These are phyloP conservation scores for Boletus coccyginus DNA, from an alignment of 768 basidiomycete genomes.

Conservation along the genomic window DNA sequence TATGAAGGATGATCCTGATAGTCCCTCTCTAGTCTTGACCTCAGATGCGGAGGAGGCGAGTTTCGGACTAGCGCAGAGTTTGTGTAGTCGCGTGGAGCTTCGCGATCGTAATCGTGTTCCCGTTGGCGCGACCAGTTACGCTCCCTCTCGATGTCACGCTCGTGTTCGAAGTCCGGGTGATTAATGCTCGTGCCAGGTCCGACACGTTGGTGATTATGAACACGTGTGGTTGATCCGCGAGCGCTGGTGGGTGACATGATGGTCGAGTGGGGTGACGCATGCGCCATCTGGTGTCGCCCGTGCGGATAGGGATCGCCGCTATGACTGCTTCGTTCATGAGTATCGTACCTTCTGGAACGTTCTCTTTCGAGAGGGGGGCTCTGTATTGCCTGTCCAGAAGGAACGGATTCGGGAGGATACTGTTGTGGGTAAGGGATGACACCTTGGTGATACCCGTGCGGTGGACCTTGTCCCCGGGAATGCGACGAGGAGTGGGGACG, in stretches of 20 bases:
- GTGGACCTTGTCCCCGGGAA: slow-evolving; percentile 43
- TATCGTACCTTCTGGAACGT: slow-evolving; percentile 48
- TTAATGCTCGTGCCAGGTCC: slow-evolving; percentile 60
- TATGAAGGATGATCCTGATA: slow-evolving; percentile 30
- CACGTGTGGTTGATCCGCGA: slow-evolving; percentile 38
- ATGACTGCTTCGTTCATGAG: slow-evolving; percentile 38
- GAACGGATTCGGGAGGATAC: slow-evolving; percentile 44
- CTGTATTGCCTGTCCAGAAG: slow-evolving; percentile 45
- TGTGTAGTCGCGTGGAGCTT: slow-evolving; percentile 32
- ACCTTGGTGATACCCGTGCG: slow-evolving; percentile 33
- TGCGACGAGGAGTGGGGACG: slow-evolving; percentile 52
- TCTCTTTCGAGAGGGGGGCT: slow-evolving; percentile 49
- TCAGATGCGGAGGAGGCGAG: slow-evolving; percentile 40
- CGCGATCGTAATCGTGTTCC: slow-evolving; percentile 44
- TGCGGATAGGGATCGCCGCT: slow-evolving; percentile 35
- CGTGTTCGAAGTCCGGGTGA: slow-evolving; percentile 33
- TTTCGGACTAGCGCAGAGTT: slow-evolving; percentile 33
- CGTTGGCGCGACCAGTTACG: slow-evolving; percentile 34
- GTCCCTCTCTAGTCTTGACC: slow-evolving; percentile 36
- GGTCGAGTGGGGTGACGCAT: slow-evolving; percentile 34
- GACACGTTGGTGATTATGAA: slow-evolving; percentile 66
- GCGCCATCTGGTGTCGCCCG: slow-evolving; percentile 30
- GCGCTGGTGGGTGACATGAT: slow-evolving; percentile 34
- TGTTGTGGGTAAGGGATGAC: slow-evolving; percentile 43
- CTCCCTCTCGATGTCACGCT: slow-evolving; percentile 51